A percentile compares a stretch with the other conserved stretches of the same genome.
Evolutionary conservation across 106 monocot species (phyloP).

Genomic region (Dioscorea zingiberensis): DNA sequence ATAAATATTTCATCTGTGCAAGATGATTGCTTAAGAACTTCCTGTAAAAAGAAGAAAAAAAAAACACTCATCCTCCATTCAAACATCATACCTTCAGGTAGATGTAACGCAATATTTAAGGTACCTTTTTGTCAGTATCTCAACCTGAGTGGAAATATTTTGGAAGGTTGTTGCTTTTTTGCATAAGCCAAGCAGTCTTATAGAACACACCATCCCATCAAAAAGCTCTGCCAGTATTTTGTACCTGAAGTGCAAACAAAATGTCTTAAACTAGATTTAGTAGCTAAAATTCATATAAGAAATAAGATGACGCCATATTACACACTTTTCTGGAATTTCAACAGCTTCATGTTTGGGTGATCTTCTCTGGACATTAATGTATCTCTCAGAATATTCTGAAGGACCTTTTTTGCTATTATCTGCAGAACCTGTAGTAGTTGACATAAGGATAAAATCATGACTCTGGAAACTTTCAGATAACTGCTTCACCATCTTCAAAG

Average conservation of each 20-base stretch:
- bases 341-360: neutral
- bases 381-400: constrained; percentile 1
- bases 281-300: neutral
- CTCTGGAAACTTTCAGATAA: constrained; percentile 17
- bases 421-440: neutral
- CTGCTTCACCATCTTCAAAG: constrained; percentile 20
- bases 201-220: constrained; percentile 47
- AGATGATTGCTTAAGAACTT: constrained; percentile 53
- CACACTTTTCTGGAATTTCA: constrained; percentile 63
- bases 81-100: neutral
- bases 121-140: constrained; percentile 54
- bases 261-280: neutral
- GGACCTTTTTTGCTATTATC: neutral
- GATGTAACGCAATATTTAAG: neutral
- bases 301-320: neutral
- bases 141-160: constrained; percentile 59
- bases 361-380: neutral
- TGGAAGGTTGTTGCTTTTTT: constrained; percentile 46
- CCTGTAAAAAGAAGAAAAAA: constrained; percentile 25
- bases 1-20: constrained; percentile 61
- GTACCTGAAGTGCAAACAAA: constrained; percentile 14
- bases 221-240: constrained; percentile 42
- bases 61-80: neutral
- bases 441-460: constrained; percentile 3
- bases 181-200: constrained; percentile 51